These are phyloP conservation scores for Claviceps pazoutovae DNA, from an alignment of 2,329 filamentous ascomycete species.

Conservation along the genomic window DNA sequence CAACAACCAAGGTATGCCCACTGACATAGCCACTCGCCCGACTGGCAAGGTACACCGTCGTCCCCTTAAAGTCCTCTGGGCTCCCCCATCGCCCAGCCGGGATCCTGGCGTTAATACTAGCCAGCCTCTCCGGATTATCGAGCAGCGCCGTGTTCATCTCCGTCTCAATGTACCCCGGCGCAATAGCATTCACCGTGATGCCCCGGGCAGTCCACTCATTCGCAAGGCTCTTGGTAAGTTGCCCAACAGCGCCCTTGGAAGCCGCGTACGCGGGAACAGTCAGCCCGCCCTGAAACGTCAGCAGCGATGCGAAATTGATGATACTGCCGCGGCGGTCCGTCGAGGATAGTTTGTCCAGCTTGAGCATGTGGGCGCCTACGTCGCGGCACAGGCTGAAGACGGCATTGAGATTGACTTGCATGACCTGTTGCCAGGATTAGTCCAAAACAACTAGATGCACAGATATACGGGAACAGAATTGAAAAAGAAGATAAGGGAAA, in stretches of 20 bases:
- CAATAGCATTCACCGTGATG: conserved; percentile 76
- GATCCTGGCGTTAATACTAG: conserved; percentile 65
- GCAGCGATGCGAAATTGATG: conserved; percentile 72
- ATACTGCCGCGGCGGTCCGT: conserved; percentile 52
- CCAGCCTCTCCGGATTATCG: conserved; percentile 52
- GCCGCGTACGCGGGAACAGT: conserved; percentile 83
- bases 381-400: conserved; percentile 71
- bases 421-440: conserved; percentile 32
- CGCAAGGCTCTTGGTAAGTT: conserved; percentile 70
- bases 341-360: conserved; percentile 27
- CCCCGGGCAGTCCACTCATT: conserved; percentile 79
- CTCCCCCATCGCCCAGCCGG: conserved; percentile 72
- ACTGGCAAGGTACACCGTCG: conserved; percentile 63
- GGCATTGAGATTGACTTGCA: conserved; percentile 75
- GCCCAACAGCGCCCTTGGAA: conserved; percentile 70
- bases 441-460: too few relatives aligned
- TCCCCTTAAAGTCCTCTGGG: conserved; percentile 80
- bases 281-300: conserved; percentile 76
- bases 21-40: conserved; percentile 67
- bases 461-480: too few relatives aligned
- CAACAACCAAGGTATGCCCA: conserved; percentile 69
- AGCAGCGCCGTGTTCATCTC: conserved; percentile 86
- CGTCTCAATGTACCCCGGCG: conserved; percentile 82
- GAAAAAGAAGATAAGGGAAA: neutral
- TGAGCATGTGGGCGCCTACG: conserved; percentile 65